Evolutionary conservation across 2,329 filamentous ascomycete genomes (phyloP).

Genomic region (Elsinoe necatrix): DNA sequence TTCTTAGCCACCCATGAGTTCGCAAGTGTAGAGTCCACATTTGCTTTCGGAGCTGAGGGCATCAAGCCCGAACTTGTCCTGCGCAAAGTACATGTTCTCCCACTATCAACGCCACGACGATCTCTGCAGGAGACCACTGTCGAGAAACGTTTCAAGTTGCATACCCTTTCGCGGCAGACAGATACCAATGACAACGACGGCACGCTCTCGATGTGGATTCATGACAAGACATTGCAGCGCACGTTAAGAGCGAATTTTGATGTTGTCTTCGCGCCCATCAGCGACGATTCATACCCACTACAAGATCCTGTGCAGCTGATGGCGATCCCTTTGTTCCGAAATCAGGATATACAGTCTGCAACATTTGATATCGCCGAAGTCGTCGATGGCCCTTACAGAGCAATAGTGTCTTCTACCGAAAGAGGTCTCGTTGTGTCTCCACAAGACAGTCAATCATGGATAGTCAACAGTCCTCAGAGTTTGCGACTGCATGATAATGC

Average conservation of each 20-base stretch:
- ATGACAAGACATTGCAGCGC: neutral
- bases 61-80: conserved; percentile 29
- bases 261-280: neutral
- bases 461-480: neutral
- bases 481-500: conserved; percentile 2
- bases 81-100: conserved; percentile 23
- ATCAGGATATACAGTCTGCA: conserved; percentile 10
- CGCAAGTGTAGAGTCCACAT: conserved; percentile 17
- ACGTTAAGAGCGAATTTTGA: conserved; percentile 5
- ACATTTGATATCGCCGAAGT: conserved; percentile 15
- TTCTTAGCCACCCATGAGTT: conserved; percentile 16
- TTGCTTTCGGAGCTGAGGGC: conserved; percentile 27
- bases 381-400: neutral
- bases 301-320: neutral
- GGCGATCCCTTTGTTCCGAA: conserved; percentile 2
- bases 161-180: neutral
- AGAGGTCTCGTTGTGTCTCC: conserved; percentile 13
- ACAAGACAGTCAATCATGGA: conserved; percentile 12
- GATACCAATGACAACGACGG: neutral
- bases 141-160: neutral
- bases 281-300: neutral
- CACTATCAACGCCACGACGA: neutral
- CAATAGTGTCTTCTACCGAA: neutral
- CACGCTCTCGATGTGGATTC: neutral
- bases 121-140: neutral